Evolutionary conservation across 2,329 filamentous ascomycete species (phyloP).

Genomic region (Periconia digitata): DNA sequence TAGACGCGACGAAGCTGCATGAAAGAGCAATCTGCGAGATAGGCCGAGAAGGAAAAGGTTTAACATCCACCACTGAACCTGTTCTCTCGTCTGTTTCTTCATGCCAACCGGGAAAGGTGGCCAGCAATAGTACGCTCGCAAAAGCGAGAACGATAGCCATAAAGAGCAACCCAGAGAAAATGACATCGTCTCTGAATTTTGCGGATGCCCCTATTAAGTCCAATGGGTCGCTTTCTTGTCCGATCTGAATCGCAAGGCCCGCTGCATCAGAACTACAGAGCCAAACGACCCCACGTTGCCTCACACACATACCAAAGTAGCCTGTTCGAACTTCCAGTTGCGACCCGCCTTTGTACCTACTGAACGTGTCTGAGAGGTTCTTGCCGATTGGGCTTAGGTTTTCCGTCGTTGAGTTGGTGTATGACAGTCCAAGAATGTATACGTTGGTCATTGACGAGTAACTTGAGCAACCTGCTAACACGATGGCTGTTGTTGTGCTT

Average conservation of each 20-base stretch:
- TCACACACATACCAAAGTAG: conserved; percentile 94
- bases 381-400: conserved; percentile 85
- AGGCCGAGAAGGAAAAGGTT: conserved; percentile 82
- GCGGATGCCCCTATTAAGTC: conserved; percentile 92
- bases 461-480: conserved; percentile 89
- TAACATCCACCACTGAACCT: conserved; percentile 80
- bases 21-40: conserved; percentile 86
- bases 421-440: conserved; percentile 92
- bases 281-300: conserved; percentile 81
- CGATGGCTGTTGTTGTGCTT: conserved; percentile 61
- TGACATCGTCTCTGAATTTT: conserved; percentile 94
- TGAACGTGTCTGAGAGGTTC: conserved; percentile 74
- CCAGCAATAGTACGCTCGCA: conserved; percentile 83
- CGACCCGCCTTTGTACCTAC: conserved; percentile 79
- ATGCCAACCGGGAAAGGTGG: conserved; percentile 94
- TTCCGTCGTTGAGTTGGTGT: conserved; percentile 73
- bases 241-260: conserved; percentile 79
- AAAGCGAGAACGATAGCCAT: conserved; percentile 94
- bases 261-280: conserved; percentile 94
- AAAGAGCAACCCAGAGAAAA: conserved; percentile 95
- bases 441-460: conserved; percentile 88
- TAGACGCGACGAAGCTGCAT: conserved; percentile 70
- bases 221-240: conserved; percentile 84
- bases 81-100: conserved; percentile 71
- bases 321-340: conserved; percentile 83